Conservation (phyloP, 495 filamentous ascomycete species). For the Glarea lozoyensis region DNA sequence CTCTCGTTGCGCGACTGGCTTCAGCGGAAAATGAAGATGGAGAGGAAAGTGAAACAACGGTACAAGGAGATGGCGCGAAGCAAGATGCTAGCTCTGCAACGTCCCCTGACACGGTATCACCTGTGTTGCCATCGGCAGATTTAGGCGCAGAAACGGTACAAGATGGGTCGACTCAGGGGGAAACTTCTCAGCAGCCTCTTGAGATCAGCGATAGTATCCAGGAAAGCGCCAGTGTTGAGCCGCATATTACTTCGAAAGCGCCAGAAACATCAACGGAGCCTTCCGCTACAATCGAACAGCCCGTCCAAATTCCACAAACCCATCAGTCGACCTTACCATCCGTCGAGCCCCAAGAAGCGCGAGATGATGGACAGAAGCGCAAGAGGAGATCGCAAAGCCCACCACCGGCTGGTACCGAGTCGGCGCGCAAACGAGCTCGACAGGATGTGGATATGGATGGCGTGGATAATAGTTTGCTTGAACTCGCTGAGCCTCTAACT, state of each 20-base stretch:
- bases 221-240: constrained; percentile 7
- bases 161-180: too few relatives aligned
- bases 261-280: constrained; percentile 2
- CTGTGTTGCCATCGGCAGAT: constrained; percentile 4
- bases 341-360: constrained; percentile 25
- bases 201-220: constrained; percentile 7
- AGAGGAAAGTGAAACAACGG: constrained; percentile 16
- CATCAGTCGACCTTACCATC: constrained; percentile 11
- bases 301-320: background rate
- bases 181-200: background rate
- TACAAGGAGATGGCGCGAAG: constrained; percentile 15
- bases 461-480: constrained; percentile 1
- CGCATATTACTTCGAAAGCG: background rate
- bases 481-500: constrained; percentile 8
- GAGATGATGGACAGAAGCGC: constrained; percentile 58
- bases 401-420: constrained; percentile 40
- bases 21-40: constrained; percentile 16
- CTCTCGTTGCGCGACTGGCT: constrained; percentile 42
- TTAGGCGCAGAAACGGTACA: constrained; percentile 10
- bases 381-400: constrained; percentile 69
- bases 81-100: constrained; percentile 9
- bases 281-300: background rate
- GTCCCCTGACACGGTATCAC: constrained; percentile 15
- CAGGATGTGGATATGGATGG: constrained; percentile 11
- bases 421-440: constrained; percentile 33